phyloP scores from a whole-genome alignment of 1,139 yeast genomes.

The Protomyces arabidopsidicola region DNA sequence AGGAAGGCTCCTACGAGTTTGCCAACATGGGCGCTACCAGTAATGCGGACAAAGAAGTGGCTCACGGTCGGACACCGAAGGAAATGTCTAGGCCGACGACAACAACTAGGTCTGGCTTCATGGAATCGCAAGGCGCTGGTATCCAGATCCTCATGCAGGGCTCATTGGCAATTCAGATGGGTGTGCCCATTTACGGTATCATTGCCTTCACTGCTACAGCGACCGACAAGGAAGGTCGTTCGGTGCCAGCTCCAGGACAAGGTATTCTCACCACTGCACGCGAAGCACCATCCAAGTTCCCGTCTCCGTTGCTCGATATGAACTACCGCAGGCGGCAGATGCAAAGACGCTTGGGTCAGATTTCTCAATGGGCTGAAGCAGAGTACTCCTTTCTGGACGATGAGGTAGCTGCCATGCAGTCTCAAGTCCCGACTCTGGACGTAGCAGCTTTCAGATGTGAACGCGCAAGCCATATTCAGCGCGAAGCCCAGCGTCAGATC shows the following conservation, averaged over 20 bases:
- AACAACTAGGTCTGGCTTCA: conserved; percentile 91
- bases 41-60: conserved; percentile 77
- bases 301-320: conserved; percentile 77
- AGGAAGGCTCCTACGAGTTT: conserved; percentile 96
- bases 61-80: conserved; percentile 93
- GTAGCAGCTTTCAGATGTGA: conserved; percentile 57
- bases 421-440: conserved; percentile 39
- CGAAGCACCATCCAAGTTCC: conserved; percentile 77
- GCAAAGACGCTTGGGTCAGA: conserved; percentile 68
- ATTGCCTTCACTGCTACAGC: conserved; percentile 95
- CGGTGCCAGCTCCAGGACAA: conserved; percentile 99
- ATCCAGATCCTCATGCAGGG: conserved; percentile 95
- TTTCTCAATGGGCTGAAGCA: conserved; percentile 76
- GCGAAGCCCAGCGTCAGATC: conserved; percentile 81
- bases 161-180: conserved; percentile 90
- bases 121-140: conserved; percentile 99
- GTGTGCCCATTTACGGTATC: conserved; percentile 97
- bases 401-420: conserved; percentile 59
- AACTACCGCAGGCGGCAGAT: conserved; percentile 93
- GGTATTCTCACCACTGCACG: conserved; percentile 98
- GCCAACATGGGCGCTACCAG: conserved; percentile 99
- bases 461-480: conserved; percentile 79
- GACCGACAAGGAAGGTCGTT: conserved; percentile 95
- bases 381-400: conserved; percentile 70
- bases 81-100: conserved; percentile 99